phyloP scores from a whole-genome alignment of 2,329 filamentous ascomycete species.

The Botryotinia narcissicola region DNA sequence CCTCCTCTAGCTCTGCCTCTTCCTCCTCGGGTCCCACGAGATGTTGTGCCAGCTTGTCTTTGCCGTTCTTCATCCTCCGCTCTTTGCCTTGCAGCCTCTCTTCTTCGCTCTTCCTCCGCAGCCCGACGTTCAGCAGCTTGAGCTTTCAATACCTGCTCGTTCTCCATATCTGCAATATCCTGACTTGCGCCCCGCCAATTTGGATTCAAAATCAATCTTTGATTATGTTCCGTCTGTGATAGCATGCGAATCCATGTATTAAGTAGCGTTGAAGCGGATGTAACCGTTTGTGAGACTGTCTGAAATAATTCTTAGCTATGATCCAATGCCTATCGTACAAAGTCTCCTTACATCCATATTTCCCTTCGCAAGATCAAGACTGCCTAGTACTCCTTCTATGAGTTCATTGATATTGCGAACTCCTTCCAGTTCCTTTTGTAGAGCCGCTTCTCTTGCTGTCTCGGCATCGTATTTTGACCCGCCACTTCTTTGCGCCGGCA shows the following conservation, averaged over 20 bases:
- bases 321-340: background rate
- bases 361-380: conserved; percentile 66
- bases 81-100: conserved; percentile 65
- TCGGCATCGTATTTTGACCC: conserved; percentile 59
- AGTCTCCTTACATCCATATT: conserved; percentile 67
- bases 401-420: conserved; percentile 84
- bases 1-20: conserved; percentile 35
- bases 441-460: conserved; percentile 67
- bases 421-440: conserved; percentile 77
- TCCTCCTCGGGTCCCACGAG: conserved; percentile 37
- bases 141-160: conserved; percentile 69
- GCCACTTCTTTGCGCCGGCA: conserved; percentile 38
- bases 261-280: conserved; percentile 82
- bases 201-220: conserved; percentile 83
- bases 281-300: conserved; percentile 83
- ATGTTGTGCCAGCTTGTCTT: conserved; percentile 43
- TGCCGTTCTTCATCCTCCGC: conserved; percentile 57
- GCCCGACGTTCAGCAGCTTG: conserved; percentile 75
- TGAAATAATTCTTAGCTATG: conserved; percentile 38
- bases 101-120: conserved; percentile 73
- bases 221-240: conserved; percentile 96
- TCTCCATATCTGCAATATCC: conserved; percentile 83
- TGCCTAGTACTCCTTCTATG: conserved; percentile 74
- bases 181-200: conserved; percentile 85
- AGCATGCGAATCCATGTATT: conserved; percentile 96